Base-by-base conservation (phyloP, 2,329 filamentous ascomycete genomes). In the Fusarium gaditjirri region DNA sequence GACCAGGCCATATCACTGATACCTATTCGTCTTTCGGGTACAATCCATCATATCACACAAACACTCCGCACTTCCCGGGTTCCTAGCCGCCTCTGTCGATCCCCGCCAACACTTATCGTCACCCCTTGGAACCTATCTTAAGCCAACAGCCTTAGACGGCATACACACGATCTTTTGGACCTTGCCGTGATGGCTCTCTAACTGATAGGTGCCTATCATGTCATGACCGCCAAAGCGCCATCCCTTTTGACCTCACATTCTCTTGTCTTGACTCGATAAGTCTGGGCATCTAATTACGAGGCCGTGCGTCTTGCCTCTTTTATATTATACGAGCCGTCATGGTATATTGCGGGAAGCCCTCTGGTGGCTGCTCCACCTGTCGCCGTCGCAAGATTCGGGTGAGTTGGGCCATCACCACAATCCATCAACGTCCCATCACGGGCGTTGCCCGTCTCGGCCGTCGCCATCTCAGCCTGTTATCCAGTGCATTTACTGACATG, bases 321-420 rank as follows among this genome's bases (percentile, higher is more conserved):
- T 25, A 19, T 49, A 31, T 39, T 25, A 19, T 49, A 31, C n/a
- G 33, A 65, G n/a, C 47, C 64, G 58, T 41, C 61, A 89, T 89
- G 87, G 87, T 89, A 10, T 89, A 88, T 74, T 88, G 87, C 71
- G 87, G 87, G 9, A 88, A 88, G 73, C 87, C 87, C 46, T 88
- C 86, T 41, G 87, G 86, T 75, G 86, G 86, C 43, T 89, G 87
- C 78, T 87, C 85, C 71, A 86, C 82, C 70, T 89, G 87, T 73
- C 84, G 87, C 70, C 84, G 86, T 75, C 85, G 86, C 72, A 89
- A 89, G 78, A 86, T 88, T 67, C 85, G 85, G 64, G 86, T 88
- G 80, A 81, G 86, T 84, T 59, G 33, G 27, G 46, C 59, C 49
- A 29, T 42, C 38, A 43, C 47, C 46, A 42, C 43, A 27, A 23